Conservation (phyloP, 805 yeast genomes). For the Yamadazyma scolyti region DNA sequence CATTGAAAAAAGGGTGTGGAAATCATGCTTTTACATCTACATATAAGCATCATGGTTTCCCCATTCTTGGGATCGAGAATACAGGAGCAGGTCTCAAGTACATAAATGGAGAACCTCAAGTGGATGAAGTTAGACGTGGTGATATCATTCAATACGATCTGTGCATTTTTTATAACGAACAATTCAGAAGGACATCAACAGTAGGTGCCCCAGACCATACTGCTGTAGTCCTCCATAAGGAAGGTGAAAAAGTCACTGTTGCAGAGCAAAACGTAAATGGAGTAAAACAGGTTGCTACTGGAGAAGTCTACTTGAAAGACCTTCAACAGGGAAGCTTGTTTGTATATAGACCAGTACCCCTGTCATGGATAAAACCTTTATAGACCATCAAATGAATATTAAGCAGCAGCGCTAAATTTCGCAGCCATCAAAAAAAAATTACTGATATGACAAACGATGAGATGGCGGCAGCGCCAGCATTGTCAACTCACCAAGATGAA, state of each 20-base stretch:
- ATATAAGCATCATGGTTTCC: conserved; percentile 46
- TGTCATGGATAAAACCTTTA: conserved; percentile 50
- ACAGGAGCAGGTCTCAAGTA: conserved; percentile 9
- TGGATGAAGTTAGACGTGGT: conserved; percentile 48
- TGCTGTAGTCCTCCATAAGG: conserved; percentile 26
- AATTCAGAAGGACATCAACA: conserved; percentile 28
- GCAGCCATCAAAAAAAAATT: too few relatives aligned
- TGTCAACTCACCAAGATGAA: conserved; percentile 74
- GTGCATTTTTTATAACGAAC: conserved; percentile 36
- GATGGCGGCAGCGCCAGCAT: conserved; percentile 52
- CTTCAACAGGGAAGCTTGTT: conserved; percentile 40
- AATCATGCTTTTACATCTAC: conserved; percentile 53
- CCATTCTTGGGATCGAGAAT: conserved; percentile 28
- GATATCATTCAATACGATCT: conserved; percentile 50
- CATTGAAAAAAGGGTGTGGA: conserved; percentile 52
- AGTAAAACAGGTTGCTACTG: conserved; percentile 35
- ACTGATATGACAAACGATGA: conserved; percentile 14
- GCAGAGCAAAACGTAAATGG: conserved; percentile 51
- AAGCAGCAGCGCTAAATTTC: too few relatives aligned
- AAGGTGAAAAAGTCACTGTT: conserved; percentile 27
- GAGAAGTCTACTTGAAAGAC: conserved; percentile 33
- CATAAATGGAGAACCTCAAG: conserved; percentile 12
- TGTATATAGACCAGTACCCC: conserved; percentile 47
- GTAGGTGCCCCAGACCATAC: conserved; percentile 58
- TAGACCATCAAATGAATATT: too few relatives aligned